Conservation (phyloP, 2,329 filamentous ascomycete species). For the Mariannaea sp. region DNA sequence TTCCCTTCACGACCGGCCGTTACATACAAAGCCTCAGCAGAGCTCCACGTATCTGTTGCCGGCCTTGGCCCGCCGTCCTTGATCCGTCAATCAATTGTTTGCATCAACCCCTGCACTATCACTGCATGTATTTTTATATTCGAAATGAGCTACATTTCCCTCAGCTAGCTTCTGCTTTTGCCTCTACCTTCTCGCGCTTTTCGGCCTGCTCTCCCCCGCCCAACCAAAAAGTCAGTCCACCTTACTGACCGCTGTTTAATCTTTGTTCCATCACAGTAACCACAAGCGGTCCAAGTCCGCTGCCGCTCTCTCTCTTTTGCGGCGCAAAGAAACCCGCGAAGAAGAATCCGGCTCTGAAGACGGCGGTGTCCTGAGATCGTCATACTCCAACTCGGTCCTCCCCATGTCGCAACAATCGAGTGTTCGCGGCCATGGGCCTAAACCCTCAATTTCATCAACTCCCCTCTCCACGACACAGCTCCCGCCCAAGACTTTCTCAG, state of each 20-base stretch:
- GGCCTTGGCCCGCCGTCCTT: background rate
- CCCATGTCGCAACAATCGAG: conserved; percentile 45
- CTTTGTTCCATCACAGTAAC: conserved; percentile 30
- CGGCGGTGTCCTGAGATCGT: conserved; percentile 47
- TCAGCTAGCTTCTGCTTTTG: conserved; percentile 20
- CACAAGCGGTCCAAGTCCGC: conserved; percentile 62
- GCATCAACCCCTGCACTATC: conserved; percentile 15
- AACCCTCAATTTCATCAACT: conserved; percentile 51
- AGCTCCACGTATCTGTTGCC: conserved; percentile 3
- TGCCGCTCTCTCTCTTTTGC: conserved; percentile 58
- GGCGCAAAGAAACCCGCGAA: conserved; percentile 55
- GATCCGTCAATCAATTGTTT: conserved; percentile 5
- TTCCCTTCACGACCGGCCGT: conserved; percentile 1
- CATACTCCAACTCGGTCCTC: conserved; percentile 40
- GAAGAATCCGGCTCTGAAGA: conserved; percentile 61
- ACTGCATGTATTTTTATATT: conserved; percentile 18
- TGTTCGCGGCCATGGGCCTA: conserved; percentile 51
- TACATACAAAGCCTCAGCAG: background rate
- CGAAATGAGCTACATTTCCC: conserved; percentile 29
- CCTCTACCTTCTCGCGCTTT: conserved; percentile 10
- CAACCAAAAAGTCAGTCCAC: conserved; percentile 34
- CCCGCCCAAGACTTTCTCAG: conserved; percentile 37
- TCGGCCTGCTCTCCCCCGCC: conserved; percentile 10
- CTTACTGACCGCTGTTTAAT: conserved; percentile 39
- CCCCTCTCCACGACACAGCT: conserved; percentile 46